Base-by-base conservation (phyloP, 1,284 basidiomycete species). In the Athelia psychrophila region DNA sequence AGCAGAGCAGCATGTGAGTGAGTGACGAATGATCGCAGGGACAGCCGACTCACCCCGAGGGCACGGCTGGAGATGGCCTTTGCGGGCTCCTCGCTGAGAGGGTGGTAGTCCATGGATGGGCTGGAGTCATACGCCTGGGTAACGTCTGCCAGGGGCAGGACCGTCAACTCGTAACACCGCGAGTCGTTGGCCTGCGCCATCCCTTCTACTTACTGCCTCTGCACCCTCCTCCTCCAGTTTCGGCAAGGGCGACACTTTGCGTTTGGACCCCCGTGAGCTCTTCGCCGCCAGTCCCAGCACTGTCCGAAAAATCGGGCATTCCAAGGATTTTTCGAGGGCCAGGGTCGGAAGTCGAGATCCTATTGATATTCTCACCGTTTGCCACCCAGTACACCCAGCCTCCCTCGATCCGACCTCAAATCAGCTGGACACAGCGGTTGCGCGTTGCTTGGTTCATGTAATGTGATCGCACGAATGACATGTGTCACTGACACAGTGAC, bases 91-190 rank as follows among this genome's bases (percentile, higher is more conserved):
- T 70, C 59, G 49, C 70, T 46, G 42, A 48, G 60, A 24, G 38
- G 38, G 6, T 8, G n/a, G n/a, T 60, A 48, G 18, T 38, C 42
- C 1, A 52, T 44, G 12, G 30, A 48, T 10, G 56, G 48, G 24
- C 27, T 52, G 20, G 58, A 49, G 30, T 72, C 77, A 56, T 76
- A 83, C 0, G 83, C 80, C 57, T 75, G 71, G 2, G 82, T 81
- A 47, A 86, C 75, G 60, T 86, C 83, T 18, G 83, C 83, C 56
- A 86, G 64, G 30, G 83, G 84, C 49, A 74, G 69, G 51, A 86
- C 83, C 1, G 84, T 86, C 53, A 85, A 59, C 55, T 84, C 83
- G 60, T 83, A 81, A 65, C 83, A 84, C 38, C 76, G 74, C 38
- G 82, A 74, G 56, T 83, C 75, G 44, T 64, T 57, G 3, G 65